Conservation (phyloP, 805 yeast genomes). For the Kluyveromyces siamensis region DNA sequence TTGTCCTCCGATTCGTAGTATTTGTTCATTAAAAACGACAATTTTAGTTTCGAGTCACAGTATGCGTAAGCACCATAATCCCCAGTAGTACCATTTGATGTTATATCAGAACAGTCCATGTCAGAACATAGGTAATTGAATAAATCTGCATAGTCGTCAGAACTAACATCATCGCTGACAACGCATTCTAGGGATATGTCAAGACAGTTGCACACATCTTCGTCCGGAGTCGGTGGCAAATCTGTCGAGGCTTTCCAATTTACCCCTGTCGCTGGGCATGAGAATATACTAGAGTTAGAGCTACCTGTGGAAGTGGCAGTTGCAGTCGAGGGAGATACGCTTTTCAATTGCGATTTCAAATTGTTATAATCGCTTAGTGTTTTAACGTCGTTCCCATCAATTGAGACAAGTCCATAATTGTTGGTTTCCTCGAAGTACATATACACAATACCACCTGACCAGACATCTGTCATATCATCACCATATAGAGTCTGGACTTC, state of each 20-base stretch:
- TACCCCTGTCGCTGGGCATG: constrained; percentile 46
- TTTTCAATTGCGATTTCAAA: constrained; percentile 44
- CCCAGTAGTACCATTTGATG: constrained; percentile 49
- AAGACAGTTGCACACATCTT: constrained; percentile 50
- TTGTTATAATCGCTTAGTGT: constrained; percentile 51
- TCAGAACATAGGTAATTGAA: constrained; percentile 45
- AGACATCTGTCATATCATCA: constrained; percentile 57
- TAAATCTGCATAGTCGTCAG: constrained; percentile 45
- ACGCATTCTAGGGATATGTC: constrained; percentile 44
- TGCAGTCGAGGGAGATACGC: constrained; percentile 40
- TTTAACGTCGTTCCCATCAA: constrained; percentile 34
- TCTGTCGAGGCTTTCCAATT: constrained; percentile 52
- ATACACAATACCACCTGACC: constrained; percentile 79
- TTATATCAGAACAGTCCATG: constrained; percentile 48
- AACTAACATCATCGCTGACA: constrained; percentile 30
- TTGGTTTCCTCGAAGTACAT: constrained; percentile 66
- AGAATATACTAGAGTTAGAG: constrained; percentile 26
- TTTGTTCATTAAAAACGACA: constrained; percentile 48
- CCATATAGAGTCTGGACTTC: constrained; percentile 54
- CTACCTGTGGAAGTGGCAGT: constrained; percentile 26
- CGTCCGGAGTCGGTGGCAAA: constrained; percentile 66
- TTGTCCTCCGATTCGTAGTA: constrained; percentile 40
- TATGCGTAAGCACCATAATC: constrained; percentile 60
- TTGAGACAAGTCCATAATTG: constrained; percentile 56
- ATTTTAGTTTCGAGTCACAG: constrained; percentile 52